Percentiles rank a stretch among this genome's conserved stretches.
Conservation (phyloP, 768 basidiomycete species). For the Boletus speciosus region DNA sequence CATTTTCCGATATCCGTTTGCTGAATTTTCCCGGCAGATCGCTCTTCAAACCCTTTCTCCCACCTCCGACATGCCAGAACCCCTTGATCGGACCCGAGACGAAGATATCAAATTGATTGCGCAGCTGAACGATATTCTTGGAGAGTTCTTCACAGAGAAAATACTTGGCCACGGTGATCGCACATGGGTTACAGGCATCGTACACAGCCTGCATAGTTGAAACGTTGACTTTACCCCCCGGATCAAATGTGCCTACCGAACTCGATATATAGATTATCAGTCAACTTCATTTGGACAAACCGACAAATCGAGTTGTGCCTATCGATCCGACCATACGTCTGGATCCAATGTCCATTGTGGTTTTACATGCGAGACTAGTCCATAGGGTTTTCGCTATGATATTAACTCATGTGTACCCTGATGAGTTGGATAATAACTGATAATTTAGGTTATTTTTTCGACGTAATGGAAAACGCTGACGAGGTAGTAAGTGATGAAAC, state of each 20-base stretch:
- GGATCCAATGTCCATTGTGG: background rate
- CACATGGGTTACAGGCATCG: conserved; percentile 60
- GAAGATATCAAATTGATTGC: conserved; percentile 46
- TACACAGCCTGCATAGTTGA: conserved; percentile 32
- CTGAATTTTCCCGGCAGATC: conserved; percentile 38
- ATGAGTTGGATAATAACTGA: background rate
- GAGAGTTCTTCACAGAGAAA: conserved; percentile 58
- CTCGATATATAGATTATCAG: background rate
- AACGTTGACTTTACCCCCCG: background rate
- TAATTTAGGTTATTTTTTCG: background rate
- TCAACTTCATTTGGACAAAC: background rate
- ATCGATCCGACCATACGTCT: background rate
- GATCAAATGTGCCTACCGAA: background rate
- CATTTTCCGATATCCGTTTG: background rate
- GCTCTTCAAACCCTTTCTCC: conserved; percentile 60
- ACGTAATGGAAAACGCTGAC: background rate
- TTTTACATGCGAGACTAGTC: background rate
- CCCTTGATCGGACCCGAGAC: conserved; percentile 48
- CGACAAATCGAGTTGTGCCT: no score
- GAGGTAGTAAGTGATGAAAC: background rate
- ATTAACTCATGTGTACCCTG: background rate
- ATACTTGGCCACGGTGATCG: conserved; percentile 49
- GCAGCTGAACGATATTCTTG: conserved; percentile 52
- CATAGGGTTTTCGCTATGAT: background rate
- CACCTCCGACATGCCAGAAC: conserved; percentile 53